phyloP scores from a whole-genome alignment of 306 rosid species.

The Quercus bicolor region DNA sequence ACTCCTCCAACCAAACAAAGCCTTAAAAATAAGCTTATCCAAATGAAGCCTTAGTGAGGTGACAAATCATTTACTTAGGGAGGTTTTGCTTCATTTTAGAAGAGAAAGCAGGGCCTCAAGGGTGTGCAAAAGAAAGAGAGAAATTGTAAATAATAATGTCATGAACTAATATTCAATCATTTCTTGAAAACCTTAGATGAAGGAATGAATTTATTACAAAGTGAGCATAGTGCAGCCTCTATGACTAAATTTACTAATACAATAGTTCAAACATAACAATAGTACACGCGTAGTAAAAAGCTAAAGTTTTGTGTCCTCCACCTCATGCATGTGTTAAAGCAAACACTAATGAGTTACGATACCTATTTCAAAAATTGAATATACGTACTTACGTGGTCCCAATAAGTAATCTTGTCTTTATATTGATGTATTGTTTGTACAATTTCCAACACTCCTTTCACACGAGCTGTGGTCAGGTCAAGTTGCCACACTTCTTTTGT shows the following conservation, averaged over 20 bases:
- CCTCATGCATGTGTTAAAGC: background rate
- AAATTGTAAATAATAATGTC: background rate
- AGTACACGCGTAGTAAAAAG: background rate
- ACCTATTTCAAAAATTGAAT: background rate
- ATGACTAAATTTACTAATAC: background rate
- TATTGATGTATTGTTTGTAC: background rate
- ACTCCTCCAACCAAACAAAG: too few species aligned
- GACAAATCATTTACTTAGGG: too few species aligned
- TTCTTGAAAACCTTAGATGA: background rate
- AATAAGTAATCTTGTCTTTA: background rate
- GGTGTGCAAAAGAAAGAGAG: background rate
- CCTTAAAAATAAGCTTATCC: too few species aligned
- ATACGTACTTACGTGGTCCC: background rate
- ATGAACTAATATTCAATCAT: background rate
- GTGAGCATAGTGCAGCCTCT: background rate
- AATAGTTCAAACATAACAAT: background rate
- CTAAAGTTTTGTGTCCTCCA: background rate
- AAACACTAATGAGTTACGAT: background rate
- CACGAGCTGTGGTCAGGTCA: constrained; percentile 7
- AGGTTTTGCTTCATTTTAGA: background rate
- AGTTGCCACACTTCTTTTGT: constrained; percentile 58
- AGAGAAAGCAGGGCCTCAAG: background rate
- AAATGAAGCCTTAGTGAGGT: too few species aligned
- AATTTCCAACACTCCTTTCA: background rate
- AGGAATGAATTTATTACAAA: background rate